Evolutionary conservation across 139 green algal species (phyloP).

Genomic region (Edaphochlamys debaryana): DNA sequence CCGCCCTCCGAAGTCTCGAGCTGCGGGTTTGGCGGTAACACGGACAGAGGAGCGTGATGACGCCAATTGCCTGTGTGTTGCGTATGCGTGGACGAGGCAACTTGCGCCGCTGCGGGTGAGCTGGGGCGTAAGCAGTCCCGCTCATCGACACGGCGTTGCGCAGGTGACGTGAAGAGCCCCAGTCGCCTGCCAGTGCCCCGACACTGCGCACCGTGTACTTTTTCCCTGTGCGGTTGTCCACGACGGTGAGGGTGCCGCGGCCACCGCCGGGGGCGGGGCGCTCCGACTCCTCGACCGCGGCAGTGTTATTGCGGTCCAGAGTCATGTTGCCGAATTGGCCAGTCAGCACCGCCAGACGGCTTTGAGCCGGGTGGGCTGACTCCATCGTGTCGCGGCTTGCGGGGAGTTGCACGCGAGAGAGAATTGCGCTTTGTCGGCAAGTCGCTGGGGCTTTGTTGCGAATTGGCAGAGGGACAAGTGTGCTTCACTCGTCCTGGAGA

Average conservation of each 20-base stretch:
- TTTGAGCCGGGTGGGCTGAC: background rate
- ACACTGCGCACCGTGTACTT: conserved; percentile 88
- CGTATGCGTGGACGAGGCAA: too few species aligned
- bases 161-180: too few species aligned
- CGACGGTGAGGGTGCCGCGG: conserved; percentile 79
- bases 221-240: conserved; percentile 91
- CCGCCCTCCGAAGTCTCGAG: conserved; percentile 88
- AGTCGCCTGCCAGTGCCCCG: too few species aligned
- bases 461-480: too few species aligned
- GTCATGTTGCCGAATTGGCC: background rate
- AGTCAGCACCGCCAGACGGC: conserved; percentile 20
- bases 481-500: too few species aligned
- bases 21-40: conserved; percentile 53
- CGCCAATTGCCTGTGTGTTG: too few species aligned
- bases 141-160: too few species aligned
- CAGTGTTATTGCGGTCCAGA: conserved; percentile 18
- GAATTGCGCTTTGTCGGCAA: too few species aligned
- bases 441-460: too few species aligned
- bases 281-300: conserved; percentile 33
- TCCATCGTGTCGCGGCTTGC: too few species aligned
- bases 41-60: background rate
- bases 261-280: conserved; percentile 65
- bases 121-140: too few species aligned
- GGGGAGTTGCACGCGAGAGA: too few species aligned
- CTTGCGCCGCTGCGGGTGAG: background rate